phyloP scores from a whole-genome alignment of 768 basidiomycete species.

The Cyclocybe cylindracea region DNA sequence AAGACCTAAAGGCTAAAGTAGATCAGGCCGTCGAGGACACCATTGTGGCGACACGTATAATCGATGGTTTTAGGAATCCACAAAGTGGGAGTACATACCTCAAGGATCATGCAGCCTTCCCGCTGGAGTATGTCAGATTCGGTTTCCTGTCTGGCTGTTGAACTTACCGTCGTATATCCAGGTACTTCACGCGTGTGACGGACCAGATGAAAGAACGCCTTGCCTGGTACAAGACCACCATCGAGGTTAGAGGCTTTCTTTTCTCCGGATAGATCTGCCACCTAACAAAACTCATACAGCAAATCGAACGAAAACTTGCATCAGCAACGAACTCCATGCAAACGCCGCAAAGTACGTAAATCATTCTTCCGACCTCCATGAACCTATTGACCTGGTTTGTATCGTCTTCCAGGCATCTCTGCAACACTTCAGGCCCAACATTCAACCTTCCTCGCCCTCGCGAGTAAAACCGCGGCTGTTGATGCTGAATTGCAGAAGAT shows the following conservation, averaged over 20 bases:
- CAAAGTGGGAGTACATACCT: conserved; percentile 70
- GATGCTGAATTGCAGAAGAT: conserved; percentile 78
- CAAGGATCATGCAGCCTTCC: conserved; percentile 81
- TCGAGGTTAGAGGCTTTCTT: conserved; percentile 52
- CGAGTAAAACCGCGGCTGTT: conserved; percentile 71
- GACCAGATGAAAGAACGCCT: conserved; percentile 72
- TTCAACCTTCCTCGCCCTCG: conserved; percentile 72
- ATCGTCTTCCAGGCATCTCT: conserved; percentile 54
- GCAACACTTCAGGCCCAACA: conserved; percentile 82
- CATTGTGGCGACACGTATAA: conserved; percentile 71
- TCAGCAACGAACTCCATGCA: conserved; percentile 65
- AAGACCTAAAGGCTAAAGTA: conserved; percentile 72
- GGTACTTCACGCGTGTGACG: conserved; percentile 74
- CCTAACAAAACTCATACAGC: conserved; percentile 36
- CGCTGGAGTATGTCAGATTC: conserved; percentile 61
- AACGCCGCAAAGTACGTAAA: conserved; percentile 70
- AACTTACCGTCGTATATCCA: conserved; percentile 21
- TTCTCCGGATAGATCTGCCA: background rate
- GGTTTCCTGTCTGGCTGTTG: background rate
- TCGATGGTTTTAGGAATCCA: conserved; percentile 78
- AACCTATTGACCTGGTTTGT: conserved; percentile 8
- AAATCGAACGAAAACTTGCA: conserved; percentile 83
- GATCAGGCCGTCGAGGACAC: conserved; percentile 82
- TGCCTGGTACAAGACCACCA: conserved; percentile 78
- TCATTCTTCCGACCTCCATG: conserved; percentile 3